Percentiles rank a stretch among this genome's conserved stretches.
Evolutionary conservation across 495 filamentous ascomycete genomes (phyloP).

Genomic region (Oleoguttula mirabilis): DNA sequence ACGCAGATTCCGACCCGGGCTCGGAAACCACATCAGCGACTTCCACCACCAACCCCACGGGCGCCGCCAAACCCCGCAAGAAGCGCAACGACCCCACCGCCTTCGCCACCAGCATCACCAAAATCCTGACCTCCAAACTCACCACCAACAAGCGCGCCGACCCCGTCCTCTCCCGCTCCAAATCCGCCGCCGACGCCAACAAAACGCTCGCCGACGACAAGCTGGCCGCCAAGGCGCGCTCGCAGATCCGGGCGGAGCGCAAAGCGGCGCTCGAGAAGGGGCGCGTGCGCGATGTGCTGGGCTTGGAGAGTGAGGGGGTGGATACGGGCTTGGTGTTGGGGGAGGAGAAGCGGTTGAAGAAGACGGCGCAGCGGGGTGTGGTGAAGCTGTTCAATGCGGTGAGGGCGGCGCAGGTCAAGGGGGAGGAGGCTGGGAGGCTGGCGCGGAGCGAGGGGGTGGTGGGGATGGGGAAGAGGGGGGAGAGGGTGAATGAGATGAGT

Average conservation of each 20-base stretch:
- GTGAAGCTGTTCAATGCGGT: constrained; percentile 95
- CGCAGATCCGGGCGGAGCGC: constrained; percentile 69
- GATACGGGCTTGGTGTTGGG: constrained; percentile 46
- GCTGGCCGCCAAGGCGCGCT: constrained; percentile 67
- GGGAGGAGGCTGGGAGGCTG: constrained; percentile 57
- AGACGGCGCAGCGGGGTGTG: constrained; percentile 82
- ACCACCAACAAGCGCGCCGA: constrained; percentile 67
- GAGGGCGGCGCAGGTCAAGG: constrained; percentile 76
- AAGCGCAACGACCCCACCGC: constrained; percentile 85
- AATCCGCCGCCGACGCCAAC: constrained; percentile 50
- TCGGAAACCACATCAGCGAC: constrained; percentile 10
- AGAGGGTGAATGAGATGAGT: constrained; percentile 84
- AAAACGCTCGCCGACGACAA: constrained; percentile 57
- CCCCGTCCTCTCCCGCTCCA: constrained; percentile 75
- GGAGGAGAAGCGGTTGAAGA: constrained; percentile 67
- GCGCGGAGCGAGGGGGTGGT: constrained; percentile 61
- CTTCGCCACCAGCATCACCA: constrained; percentile 82
- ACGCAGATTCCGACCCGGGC: constrained; percentile 11
- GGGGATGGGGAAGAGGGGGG: constrained; percentile 59
- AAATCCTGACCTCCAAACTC: constrained; percentile 80
- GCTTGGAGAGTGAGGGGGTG: constrained; percentile 32
- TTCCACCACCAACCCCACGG: constrained; percentile 21
- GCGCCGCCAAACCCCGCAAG: constrained; percentile 22
- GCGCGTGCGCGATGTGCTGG: constrained; percentile 71
- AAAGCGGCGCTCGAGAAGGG: constrained; percentile 73